These are phyloP conservation scores for Arachis stenosperma DNA, from an alignment of 306 rosid genomes.

Conservation along the genomic window DNA sequence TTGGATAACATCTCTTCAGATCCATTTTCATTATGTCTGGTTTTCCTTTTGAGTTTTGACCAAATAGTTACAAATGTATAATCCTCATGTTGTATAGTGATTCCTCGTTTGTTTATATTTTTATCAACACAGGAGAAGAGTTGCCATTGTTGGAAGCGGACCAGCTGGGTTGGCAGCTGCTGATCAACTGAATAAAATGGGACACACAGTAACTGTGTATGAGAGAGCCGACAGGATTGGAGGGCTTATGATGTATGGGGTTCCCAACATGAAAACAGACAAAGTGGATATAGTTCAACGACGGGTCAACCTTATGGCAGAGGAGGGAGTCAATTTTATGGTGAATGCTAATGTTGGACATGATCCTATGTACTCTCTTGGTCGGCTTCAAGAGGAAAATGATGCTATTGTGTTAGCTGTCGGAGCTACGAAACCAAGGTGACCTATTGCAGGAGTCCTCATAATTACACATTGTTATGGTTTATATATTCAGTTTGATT, in stretches of 20 bases:
- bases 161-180: slow-evolving; percentile 99
- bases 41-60: slow-evolving; percentile 14
- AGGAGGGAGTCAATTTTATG: slow-evolving; percentile 76
- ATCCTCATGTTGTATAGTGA: background rate
- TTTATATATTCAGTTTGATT: slow-evolving; percentile 1
- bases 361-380: slow-evolving; percentile 76
- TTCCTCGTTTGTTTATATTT: slow-evolving; percentile 3
- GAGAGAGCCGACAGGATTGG: slow-evolving; percentile 44
- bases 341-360: slow-evolving; percentile 83
- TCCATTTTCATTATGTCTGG: slow-evolving; percentile 19
- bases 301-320: slow-evolving; percentile 88
- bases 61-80: background rate
- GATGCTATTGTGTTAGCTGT: slow-evolving; percentile 87
- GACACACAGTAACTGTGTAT: slow-evolving; percentile 65
- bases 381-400: slow-evolving; percentile 70
- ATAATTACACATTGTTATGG: background rate
- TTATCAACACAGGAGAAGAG: slow-evolving; percentile 67
- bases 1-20: background rate
- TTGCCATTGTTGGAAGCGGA: slow-evolving; percentile 94
- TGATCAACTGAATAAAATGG: slow-evolving; percentile 91
- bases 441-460: slow-evolving; percentile 3
- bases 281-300: slow-evolving; percentile 71
- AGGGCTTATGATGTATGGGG: slow-evolving; percentile 99
- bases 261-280: slow-evolving; percentile 93
- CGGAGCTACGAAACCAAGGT: slow-evolving; percentile 94